Evolutionary conservation across 495 filamentous ascomycete genomes (phyloP), one percentile per base, ranked within the genome.

Genomic region (Barbatosphaeria neglecta): DNA sequence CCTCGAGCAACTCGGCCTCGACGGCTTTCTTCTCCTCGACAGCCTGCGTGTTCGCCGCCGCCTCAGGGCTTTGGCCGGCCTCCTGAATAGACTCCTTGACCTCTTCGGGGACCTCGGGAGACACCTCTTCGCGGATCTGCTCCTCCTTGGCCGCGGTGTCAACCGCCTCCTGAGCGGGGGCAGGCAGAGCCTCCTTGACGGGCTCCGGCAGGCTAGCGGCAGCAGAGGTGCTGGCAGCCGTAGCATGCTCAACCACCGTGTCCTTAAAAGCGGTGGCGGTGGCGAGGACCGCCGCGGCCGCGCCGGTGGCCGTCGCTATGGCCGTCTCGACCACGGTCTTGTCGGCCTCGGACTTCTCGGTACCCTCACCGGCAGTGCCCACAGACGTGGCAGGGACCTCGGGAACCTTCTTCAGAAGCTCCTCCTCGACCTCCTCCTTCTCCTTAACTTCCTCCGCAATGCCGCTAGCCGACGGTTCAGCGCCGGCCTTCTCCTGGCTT

Each of bases 21-120:
- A 86, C 68, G 16, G 74, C 80, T 59, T 77, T 79, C 77, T 94
- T 94, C 59, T 89, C 84, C 46, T 77, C 74, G 8, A 92, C 84
- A 4, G 77, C 78, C 37, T 73, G 72, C 15, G 74, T 65, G 61
- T 80, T 79, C 22, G 75, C 78, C 19, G 83, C 77, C 16, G 86
- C 86, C 62, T 93, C 86, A 23, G 86, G 82, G 39, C 68, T 68
- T 46, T 67, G 53, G 40, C 81, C 73, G 15, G 86, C 77, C 52
- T 81, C 73, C 35, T 70, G 58, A 23, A 87, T 69, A 2, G 84
- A 89, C 41, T 86, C 74, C 68, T 84, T 84, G 28, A 90, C 87
- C 45, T 81, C 69, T 6, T 73, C 68, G 5, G 88, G 87, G 6
- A 87, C 84, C 37, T 78, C 72, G 11, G 65, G 54, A 4, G 68